These are phyloP conservation scores for Starmerella stellata DNA, from an alignment of 805 yeast genomes.

Conservation along the genomic window DNA sequence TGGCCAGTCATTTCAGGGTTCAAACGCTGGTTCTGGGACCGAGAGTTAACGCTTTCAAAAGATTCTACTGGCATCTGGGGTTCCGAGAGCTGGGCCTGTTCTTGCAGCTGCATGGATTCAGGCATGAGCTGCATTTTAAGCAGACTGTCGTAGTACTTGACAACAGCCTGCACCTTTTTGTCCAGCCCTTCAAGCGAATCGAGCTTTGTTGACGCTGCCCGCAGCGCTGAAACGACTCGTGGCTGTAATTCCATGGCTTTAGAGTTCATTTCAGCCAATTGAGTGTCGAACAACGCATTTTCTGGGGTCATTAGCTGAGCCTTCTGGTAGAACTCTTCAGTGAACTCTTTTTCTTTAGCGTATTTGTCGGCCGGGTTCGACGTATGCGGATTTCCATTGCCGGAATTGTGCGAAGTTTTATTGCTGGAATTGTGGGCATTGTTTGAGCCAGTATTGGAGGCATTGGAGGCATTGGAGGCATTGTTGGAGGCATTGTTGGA, in stretches of 20 bases:
- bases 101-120: slow-evolving; percentile 1
- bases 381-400: neutral
- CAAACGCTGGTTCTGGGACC: too few relatives aligned
- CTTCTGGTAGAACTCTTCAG: slow-evolving; percentile 5
- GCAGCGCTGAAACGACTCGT: slow-evolving; percentile 14
- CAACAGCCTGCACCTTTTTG: slow-evolving; percentile 15
- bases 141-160: slow-evolving; percentile 16
- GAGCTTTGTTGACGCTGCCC: slow-evolving; percentile 13
- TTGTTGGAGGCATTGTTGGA: neutral
- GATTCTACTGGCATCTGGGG: too few relatives aligned
- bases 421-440: neutral
- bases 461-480: neutral
- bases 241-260: slow-evolving; percentile 15
- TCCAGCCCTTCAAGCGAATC: slow-evolving; percentile 16
- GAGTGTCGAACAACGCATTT: slow-evolving; percentile 14
- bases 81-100: neutral
- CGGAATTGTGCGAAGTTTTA: neutral
- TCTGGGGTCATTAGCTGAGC: slow-evolving; percentile 14
- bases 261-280: slow-evolving; percentile 11
- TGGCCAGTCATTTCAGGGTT: too few relatives aligned
- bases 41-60: too few relatives aligned
- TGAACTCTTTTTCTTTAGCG: slow-evolving; percentile 5
- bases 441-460: neutral
- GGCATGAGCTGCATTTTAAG: slow-evolving; percentile 17
- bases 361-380: neutral